A percentile compares a stretch with the other conserved stretches of the same genome.
phyloP scores from a whole-genome alignment of 108 stramenopile genomes.

The Fistulifera pelliculosa region DNA sequence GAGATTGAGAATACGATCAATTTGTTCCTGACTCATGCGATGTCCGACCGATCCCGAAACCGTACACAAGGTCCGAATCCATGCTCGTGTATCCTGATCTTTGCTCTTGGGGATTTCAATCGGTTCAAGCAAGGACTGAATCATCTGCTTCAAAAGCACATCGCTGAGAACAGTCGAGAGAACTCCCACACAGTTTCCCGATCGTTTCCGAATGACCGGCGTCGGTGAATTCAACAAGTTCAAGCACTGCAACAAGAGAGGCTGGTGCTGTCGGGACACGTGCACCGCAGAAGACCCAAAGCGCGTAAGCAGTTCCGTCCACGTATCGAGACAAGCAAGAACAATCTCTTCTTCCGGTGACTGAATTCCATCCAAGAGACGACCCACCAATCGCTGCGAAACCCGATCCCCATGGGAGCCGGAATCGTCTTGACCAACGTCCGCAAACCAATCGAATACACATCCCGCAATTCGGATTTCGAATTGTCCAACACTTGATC shows the following conservation, averaged over 20 bases:
- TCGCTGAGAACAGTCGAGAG: conserved; percentile 80
- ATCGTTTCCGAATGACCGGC: conserved; percentile 84
- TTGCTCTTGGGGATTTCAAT: conserved; percentile 29
- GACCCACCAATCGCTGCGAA: conserved; percentile 51
- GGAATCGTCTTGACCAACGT: conserved; percentile 92
- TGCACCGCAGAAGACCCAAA: conserved; percentile 67
- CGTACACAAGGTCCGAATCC: conserved; percentile 90
- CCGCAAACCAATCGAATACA: conserved; percentile 96
- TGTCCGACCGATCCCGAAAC: conserved; percentile 70
- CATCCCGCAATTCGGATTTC: conserved; percentile 92
- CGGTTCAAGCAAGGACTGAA: conserved; percentile 66
- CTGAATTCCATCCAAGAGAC: conserved; percentile 78
- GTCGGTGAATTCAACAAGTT: conserved; percentile 42
- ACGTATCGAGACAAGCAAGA: conserved; percentile 77
- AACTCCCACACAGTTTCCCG: conserved; percentile 83
- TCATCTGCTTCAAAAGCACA: conserved; percentile 60
- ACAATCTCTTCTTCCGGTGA: conserved; percentile 54
- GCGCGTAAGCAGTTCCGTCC: conserved; percentile 83
- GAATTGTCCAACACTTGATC: conserved; percentile 84
- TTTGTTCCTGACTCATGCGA: conserved; percentile 78
- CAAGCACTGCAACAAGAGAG: conserved; percentile 65
- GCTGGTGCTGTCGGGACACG: conserved; percentile 73
- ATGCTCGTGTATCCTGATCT: conserved; percentile 47
- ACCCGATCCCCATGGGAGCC: conserved; percentile 74
- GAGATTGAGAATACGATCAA: conserved; percentile 93